These are phyloP conservation scores for Paxillus involutus DNA, from an alignment of 768 basidiomycete species.

Conservation along the genomic window DNA sequence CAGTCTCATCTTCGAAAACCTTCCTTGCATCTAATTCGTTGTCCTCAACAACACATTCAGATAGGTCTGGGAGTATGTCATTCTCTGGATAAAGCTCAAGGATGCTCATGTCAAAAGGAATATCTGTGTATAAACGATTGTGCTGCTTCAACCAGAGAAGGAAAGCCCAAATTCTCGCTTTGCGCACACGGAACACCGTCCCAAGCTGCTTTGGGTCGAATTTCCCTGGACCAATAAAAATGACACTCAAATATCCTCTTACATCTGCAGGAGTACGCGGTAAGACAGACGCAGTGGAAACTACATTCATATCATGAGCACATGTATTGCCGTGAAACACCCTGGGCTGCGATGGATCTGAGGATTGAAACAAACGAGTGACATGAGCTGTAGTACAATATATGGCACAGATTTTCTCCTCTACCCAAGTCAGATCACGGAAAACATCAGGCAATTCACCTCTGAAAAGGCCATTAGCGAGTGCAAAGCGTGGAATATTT, in stretches of 20 bases:
- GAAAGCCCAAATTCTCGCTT: neutral
- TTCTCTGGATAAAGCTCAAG: constrained; percentile 1
- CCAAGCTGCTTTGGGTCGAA: neutral
- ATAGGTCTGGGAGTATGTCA: neutral
- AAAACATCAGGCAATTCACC: too few relatives aligned
- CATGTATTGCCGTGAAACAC: constrained; percentile 36
- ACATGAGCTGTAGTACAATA: constrained; percentile 29
- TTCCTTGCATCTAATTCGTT: neutral
- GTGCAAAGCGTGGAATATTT: too few relatives aligned
- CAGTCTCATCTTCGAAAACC: constrained; percentile 27
- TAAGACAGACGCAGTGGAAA: constrained; percentile 26
- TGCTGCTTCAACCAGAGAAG: neutral
- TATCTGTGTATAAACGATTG: constrained; percentile 1
- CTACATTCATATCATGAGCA: constrained; percentile 33
- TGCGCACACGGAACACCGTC: neutral
- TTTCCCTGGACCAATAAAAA: constrained; percentile 31
- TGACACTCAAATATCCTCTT: constrained; percentile 21
- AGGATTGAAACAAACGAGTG: constrained; percentile 24
- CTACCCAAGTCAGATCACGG: too few relatives aligned
- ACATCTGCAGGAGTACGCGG: constrained; percentile 28
- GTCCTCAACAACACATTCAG: constrained; percentile 16
- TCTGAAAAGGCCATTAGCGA: too few relatives aligned
- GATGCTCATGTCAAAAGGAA: neutral
- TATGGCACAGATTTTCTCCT: constrained; percentile 29
- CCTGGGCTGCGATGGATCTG: constrained; percentile 18